Evolutionary conservation across 2,329 filamentous ascomycete genomes (phyloP).

Genomic region (Bimuria novae-zelandiae): DNA sequence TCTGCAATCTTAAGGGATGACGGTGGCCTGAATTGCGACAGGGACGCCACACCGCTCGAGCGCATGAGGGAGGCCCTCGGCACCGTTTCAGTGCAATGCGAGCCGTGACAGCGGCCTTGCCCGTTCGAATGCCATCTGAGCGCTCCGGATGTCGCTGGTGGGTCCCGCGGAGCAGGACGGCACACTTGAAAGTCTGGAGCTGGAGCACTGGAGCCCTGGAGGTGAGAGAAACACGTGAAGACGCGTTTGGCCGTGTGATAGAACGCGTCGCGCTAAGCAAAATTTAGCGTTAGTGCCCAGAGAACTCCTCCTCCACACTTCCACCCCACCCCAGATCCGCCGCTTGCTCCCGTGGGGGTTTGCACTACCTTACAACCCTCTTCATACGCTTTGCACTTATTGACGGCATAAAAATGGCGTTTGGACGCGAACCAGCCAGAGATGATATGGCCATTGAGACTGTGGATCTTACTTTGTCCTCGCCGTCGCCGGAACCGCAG

Average conservation of each 20-base stretch:
- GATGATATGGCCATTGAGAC: slow-evolving; percentile 19
- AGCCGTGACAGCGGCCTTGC: slow-evolving; percentile 5
- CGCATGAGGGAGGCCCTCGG: slow-evolving; percentile 4
- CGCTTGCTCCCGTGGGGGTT: neutral
- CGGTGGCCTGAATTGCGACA: slow-evolving; percentile 2
- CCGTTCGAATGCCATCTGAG: slow-evolving; percentile 6
- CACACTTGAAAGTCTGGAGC: neutral
- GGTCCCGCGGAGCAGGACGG: neutral
- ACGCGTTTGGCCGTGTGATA: too few relatives aligned
- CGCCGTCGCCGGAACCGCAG: slow-evolving; percentile 26
- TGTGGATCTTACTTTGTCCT: slow-evolving; percentile 29
- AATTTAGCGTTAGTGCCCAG: neutral
- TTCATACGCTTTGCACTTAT: neutral
- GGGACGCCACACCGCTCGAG: neutral
- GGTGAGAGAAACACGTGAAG: neutral
- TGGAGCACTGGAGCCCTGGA: neutral
- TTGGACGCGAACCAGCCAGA: neutral
- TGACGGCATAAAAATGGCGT: neutral
- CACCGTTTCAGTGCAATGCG: neutral
- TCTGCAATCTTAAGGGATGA: neutral
- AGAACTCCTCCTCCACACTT: neutral
- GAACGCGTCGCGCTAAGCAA: neutral
- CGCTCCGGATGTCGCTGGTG: neutral
- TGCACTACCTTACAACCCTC: neutral
- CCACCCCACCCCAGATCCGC: slow-evolving; percentile 2